These are phyloP conservation scores for Aspergillus asperescens DNA, from an alignment of 495 filamentous ascomycete species.

Conservation along the genomic window DNA sequence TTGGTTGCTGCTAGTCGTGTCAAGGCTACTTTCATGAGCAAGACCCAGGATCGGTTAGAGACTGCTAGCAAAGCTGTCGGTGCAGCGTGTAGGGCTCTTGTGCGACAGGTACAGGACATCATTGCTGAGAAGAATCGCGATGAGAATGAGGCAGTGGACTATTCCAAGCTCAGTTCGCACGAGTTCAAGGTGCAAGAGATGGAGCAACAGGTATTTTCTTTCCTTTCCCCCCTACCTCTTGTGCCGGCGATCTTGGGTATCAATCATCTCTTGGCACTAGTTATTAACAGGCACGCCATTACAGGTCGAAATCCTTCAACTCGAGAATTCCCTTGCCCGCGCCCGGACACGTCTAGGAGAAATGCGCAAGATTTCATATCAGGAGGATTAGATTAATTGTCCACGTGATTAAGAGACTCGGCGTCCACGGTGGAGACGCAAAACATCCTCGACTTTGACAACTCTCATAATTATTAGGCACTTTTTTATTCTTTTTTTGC, in stretches of 20 bases:
- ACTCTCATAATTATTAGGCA: not conserved
- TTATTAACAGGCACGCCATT: not conserved
- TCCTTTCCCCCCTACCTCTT: not conserved
- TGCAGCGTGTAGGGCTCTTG: conserved; percentile 76
- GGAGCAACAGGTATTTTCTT: conserved; percentile 84
- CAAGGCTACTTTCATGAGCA: conserved; percentile 96
- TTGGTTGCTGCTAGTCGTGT: conserved; percentile 92
- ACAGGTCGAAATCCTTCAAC: conserved; percentile 93
- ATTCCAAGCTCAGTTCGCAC: conserved; percentile 76
- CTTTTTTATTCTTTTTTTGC: not conserved
- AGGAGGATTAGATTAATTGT: conserved; percentile 55
- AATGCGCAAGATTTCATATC: conserved; percentile 98
- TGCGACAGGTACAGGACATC: conserved; percentile 90
- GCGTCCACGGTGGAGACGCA: not conserved
- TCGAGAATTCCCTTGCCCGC: conserved; percentile 80
- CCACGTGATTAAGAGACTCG: not conserved
- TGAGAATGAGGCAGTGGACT: conserved; percentile 74
- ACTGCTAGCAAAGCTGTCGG: conserved; percentile 90
- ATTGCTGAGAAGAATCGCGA: conserved; percentile 79
- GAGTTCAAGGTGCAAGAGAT: conserved; percentile 99
- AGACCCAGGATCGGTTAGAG: conserved; percentile 88
- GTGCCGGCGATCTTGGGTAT: conserved; percentile 6
- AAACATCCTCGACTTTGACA: not conserved
- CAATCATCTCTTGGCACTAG: not conserved
- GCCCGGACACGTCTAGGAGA: conserved; percentile 84